Conservation (phyloP, 768 basidiomycete species). For the Phanerochaete carnosa region DNA sequence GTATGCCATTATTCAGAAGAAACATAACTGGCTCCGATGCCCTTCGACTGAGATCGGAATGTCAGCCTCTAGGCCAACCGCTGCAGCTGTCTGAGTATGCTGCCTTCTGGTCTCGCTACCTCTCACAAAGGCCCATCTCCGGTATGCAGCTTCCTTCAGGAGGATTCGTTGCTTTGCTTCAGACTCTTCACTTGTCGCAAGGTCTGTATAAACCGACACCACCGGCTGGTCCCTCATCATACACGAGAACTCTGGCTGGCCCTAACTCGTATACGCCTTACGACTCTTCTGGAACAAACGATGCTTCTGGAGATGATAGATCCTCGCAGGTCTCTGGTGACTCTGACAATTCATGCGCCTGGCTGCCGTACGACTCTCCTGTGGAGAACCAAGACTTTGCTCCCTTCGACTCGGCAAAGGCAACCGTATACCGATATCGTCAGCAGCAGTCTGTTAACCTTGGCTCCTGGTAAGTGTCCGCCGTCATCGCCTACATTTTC, state of each 20-base stretch:
- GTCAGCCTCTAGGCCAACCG: not conserved
- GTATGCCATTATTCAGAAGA: too few species aligned
- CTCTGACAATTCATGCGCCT: constrained; percentile 13
- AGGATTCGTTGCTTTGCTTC: constrained; percentile 28
- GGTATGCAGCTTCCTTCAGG: constrained; percentile 25
- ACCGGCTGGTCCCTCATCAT: constrained; percentile 1
- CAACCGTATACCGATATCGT: constrained; percentile 55
- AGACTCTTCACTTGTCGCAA: constrained; percentile 28
- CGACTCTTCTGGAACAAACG: not conserved
- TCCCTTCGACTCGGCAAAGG: constrained; percentile 46
- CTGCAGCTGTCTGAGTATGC: not conserved
- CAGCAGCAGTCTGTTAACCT: constrained; percentile 65
- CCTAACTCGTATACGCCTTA: not conserved
- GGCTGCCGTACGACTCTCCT: constrained; percentile 19
- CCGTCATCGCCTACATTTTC: not conserved
- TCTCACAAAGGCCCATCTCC: not conserved
- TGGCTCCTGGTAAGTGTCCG: constrained; percentile 49
- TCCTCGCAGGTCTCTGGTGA: not conserved
- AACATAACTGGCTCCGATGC: too few species aligned
- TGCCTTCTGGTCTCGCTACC: not conserved
- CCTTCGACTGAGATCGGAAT: not conserved
- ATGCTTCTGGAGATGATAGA: not conserved
- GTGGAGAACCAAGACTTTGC: constrained; percentile 36
- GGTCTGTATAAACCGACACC: constrained; percentile 29
- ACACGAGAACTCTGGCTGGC: constrained; percentile 4